Evolutionary conservation across 495 filamentous ascomycete genomes (phyloP).

Genomic region (Neurospora hispaniola): DNA sequence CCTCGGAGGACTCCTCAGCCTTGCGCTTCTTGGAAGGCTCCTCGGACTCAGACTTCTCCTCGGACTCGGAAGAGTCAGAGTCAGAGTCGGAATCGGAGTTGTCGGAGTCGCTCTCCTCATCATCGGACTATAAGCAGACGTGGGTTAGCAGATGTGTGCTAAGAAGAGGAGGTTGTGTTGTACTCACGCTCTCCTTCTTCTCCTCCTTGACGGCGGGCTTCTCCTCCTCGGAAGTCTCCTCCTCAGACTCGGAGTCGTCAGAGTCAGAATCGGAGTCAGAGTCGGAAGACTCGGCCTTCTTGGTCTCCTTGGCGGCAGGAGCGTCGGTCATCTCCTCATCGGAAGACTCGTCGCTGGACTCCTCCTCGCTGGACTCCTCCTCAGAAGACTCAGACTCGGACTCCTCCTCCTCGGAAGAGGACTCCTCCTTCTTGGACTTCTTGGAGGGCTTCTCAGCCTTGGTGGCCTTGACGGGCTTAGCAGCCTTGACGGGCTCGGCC

Average conservation of each 20-base stretch:
- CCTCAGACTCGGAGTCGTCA: slow-evolving; percentile 33
- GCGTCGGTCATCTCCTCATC: slow-evolving; percentile 42
- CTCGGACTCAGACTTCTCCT: slow-evolving; percentile 33
- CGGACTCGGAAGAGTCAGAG: slow-evolving; percentile 37
- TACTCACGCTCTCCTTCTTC: slow-evolving; percentile 28
- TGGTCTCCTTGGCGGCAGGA: slow-evolving; percentile 27
- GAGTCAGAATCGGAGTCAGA: slow-evolving; percentile 31
- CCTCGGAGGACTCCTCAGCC: slow-evolving; percentile 43
- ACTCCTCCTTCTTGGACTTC: slow-evolving; percentile 17
- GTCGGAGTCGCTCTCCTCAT: slow-evolving; percentile 12
- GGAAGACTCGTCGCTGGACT: slow-evolving; percentile 27
- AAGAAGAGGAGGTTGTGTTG: neutral
- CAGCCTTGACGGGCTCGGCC: slow-evolving; percentile 5
- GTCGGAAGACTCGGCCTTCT: slow-evolving; percentile 20
- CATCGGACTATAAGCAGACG: slow-evolving; percentile 17
- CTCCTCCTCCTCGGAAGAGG: slow-evolving; percentile 3
- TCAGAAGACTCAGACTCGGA: slow-evolving; percentile 2
- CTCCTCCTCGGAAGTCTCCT: slow-evolving; percentile 26
- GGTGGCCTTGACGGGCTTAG: slow-evolving; percentile 39
- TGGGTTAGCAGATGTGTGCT: neutral
- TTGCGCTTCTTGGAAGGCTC: slow-evolving; percentile 41
- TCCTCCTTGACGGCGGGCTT: slow-evolving; percentile 32
- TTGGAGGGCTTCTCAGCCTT: slow-evolving; percentile 17
- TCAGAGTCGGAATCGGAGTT: slow-evolving; percentile 21
- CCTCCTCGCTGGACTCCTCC: slow-evolving; percentile 27